Evolutionary conservation across 2,329 filamentous ascomycete genomes (phyloP), one percentile per base, ranked within the genome.

Genomic region (Claviceps digitariae): DNA sequence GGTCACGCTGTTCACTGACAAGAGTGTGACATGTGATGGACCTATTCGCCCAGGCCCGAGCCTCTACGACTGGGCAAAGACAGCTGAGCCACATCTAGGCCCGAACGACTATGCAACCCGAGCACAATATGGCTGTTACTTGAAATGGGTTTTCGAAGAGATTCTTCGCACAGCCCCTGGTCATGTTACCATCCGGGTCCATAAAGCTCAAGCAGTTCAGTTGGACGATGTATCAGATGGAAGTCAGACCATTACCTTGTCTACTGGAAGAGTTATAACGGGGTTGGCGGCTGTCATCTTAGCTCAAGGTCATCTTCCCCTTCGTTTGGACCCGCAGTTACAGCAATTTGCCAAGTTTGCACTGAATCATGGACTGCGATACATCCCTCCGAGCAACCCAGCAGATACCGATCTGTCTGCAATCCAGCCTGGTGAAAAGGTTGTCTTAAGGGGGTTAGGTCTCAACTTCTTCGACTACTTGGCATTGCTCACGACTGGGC

Each of bases 401-500:
- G 53, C 53, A 3, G 53, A 54, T 49, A 21, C 38, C 1, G 53
- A 54, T 46, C 45, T 54, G 4, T 54, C 53, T 4, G 44, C 5
- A 1, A 51, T 54, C 15, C 21, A 29, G 21, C 44, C 50, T 2
- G 50, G 53, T 4, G 50, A 54, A 21, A 7, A 12, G 0, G 53
- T 54, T 12, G 10, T 54, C 10, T 29, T 54, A 9, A 45, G 50
- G 17, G 53, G 53, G 1, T 21, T 54, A 1, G 53, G 53, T 6
- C 53, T 54, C 15, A 54, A 54, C 44, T 54, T 54, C 20, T 54
- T 54, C 23, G 53, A 54, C 38, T 51, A 54, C 50, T n/a, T 54
- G 15, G 17, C 53, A 3, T 10, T 54, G 12, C 29, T 54, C 1
- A 54, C 53, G 6, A 52, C 36, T 10, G 53, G 53, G 0, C 50